Base-by-base conservation (phyloP, 2,329 filamentous ascomycete genomes). In the Gaeumannomyces sp. region DNA sequence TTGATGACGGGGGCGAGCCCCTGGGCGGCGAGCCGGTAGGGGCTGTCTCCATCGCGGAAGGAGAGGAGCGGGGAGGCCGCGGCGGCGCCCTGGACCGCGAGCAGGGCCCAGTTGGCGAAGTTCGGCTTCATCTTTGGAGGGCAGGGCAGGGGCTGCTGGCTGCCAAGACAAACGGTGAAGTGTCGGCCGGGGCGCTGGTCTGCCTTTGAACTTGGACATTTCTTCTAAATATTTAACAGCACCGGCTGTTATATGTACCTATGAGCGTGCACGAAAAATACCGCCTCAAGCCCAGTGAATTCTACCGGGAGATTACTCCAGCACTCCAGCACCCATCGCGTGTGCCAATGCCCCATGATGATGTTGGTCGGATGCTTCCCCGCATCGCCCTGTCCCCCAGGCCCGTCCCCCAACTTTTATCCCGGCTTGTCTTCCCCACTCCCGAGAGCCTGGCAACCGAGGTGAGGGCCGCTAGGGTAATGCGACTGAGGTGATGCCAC, bases 1-100 rank as follows among this genome's bases (percentile, higher is more conserved):
- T 67, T 31, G 60, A 72, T 72, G 33, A 71, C 67, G 8, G 71
- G 71, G n/a, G 68, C 68, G 6, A 70, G 58, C n/a, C 64, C 64
- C 14, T 69, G 63, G 1, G 67, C 69, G 16, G 67, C 71, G 5
- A 72, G 68, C 61, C 70, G 67, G 14, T 67, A 65, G 59, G 45
- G 59, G 50, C 60, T 53, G 25, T 56, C 50, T 3, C 69, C 69
- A 25, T 33, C 66, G 35, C 38, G 63, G 8, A 64, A 64, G 57
- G 62, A 29, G 27, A 64, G 58, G 27, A 64, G 61, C 38, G 61
- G 28, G 14, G 60, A 35, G 3, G 45, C 27, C 16, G 27, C 56
- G 7, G 56, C 56, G n/a, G 45, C 61, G 29, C 27, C 53, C 35
- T 45, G 28, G 38, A 53, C 28, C 28, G 19, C 61, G 45, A 62